Evolutionary conservation across 2,329 filamentous ascomycete species (phyloP), one percentile per base, ranked within the genome.

Genomic region (Colletotrichum cordylinicola): DNA sequence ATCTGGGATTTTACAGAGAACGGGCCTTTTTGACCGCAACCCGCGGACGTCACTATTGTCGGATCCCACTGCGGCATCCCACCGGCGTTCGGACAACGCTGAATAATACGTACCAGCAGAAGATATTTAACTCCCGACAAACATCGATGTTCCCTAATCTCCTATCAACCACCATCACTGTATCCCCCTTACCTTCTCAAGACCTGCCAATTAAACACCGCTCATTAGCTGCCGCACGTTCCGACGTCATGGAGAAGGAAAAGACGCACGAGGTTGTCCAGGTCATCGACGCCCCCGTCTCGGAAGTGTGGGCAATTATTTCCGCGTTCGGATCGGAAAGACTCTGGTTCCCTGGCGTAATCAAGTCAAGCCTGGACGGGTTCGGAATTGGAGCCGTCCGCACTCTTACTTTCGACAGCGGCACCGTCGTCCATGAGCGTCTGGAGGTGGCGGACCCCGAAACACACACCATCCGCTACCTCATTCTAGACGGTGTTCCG

Each of bases 291-390:
- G 68, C 61, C 9, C 62, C 62, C 12, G 33, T 67, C 27, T 35
- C 66, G 15, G 61, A 72, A 12, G 24, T 72, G 9, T 75, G 68
- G 72, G 72, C 72, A 21, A 67, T 58, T 21, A 62, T 75, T 15
- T 39, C 72, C 5, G 68, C 58, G 4, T 75, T 67, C 18, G 62
- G 62, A 21, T 68, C 58, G 37, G 62, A 72, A 29, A 52, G 52
- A 9, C 68, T 75, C 37, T 67, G 73, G 68, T 72, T 75, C 21
- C 72, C 73, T 21, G 31, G 43, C 24, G 73, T 72, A 3, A 21
- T 35, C 39, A 67, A 75, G 6, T 62, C 58, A 13, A 72, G 52
- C 29, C 72, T 75, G 10, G 62, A 72, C 35, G 52, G 72, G 6
- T 72, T 67, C 55, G 72, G 68, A 18, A 58, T 75, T 10, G 68